Percentiles rank a stretch among this genome's conserved stretches.
Evolutionary conservation across 192 early-diverging fungal genomes (phyloP).

Genomic region (Coemansia sp.): DNA sequence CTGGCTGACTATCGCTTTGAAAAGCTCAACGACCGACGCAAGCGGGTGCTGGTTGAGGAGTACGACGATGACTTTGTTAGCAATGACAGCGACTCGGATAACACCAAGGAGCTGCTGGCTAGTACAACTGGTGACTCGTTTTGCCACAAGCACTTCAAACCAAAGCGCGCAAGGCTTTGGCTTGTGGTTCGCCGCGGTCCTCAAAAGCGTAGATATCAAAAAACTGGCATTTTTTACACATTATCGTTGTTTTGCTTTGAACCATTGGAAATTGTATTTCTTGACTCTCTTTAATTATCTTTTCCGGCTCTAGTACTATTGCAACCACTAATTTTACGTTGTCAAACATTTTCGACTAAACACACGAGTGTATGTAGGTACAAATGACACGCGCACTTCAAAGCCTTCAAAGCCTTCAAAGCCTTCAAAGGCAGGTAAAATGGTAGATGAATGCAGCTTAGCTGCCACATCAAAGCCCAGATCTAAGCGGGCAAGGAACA

Average conservation of each 20-base stretch:
- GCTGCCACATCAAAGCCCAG: too few relatives aligned
- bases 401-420: too few relatives aligned
- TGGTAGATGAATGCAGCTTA: too few relatives aligned
- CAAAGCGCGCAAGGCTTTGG: background rate
- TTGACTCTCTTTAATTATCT: too few relatives aligned
- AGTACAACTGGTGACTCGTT: background rate
- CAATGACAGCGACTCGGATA: background rate
- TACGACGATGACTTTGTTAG: background rate
- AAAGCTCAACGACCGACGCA: slow-evolving; percentile 8
- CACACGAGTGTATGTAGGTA: too few relatives aligned
- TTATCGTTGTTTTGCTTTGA: background rate
- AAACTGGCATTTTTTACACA: background rate
- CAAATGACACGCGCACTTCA: too few relatives aligned
- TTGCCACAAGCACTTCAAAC: background rate
- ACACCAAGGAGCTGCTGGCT: background rate
- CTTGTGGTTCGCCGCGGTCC: background rate
- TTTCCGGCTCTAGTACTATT: too few relatives aligned
- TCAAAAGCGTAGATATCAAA: background rate
- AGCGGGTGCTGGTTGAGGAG: background rate
- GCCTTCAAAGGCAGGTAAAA: too few relatives aligned
- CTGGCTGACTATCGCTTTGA: slow-evolving; percentile 9
- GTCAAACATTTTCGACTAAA: too few relatives aligned
- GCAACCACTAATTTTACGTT: too few relatives aligned
- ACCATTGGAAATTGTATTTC: too few relatives aligned
- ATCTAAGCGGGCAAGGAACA: too few relatives aligned